Evolutionary conservation across 495 filamentous ascomycete species (phyloP).

Genomic region (Symbiotaphrina buchneri): DNA sequence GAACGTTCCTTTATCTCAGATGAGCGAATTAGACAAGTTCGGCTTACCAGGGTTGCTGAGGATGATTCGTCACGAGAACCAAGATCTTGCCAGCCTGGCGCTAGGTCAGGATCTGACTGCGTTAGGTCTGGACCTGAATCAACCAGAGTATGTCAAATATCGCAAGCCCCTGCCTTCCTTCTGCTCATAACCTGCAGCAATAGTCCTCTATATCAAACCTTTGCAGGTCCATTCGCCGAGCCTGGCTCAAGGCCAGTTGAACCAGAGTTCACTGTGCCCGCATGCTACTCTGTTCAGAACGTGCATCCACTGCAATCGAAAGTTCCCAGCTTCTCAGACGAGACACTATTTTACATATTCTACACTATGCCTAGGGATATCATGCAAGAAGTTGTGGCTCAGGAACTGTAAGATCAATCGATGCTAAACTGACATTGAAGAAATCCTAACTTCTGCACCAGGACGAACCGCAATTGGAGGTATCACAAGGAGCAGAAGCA

Average conservation of each 20-base stretch:
- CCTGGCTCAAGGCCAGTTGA: constrained; percentile 45
- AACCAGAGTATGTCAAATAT: constrained; percentile 38
- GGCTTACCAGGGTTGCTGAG: constrained; percentile 59
- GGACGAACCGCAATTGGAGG: constrained; percentile 61
- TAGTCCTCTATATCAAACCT: constrained; percentile 39
- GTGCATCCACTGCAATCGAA: constrained; percentile 60
- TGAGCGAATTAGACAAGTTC: constrained; percentile 62
- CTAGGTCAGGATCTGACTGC: constrained; percentile 57
- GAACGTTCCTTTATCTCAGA: constrained; percentile 41
- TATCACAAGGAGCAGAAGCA: constrained; percentile 77
- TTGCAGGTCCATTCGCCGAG: constrained; percentile 49
- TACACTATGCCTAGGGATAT: constrained; percentile 71
- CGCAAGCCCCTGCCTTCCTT: constrained; percentile 5
- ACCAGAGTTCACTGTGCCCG: constrained; percentile 56
- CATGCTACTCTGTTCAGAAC: constrained; percentile 74
- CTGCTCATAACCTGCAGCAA: constrained; percentile 12
- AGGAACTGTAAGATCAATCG: constrained; percentile 38
- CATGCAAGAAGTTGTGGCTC: constrained; percentile 64
- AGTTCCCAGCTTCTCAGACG: constrained; percentile 65
- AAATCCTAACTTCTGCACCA: constrained; percentile 4
- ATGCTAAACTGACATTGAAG: neutral
- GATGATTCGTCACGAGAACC: constrained; percentile 56
- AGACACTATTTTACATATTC: constrained; percentile 88
- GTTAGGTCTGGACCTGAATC: constrained; percentile 60
- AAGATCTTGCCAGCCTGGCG: constrained; percentile 51